Evolutionary conservation across 2,329 filamentous ascomycete genomes (phyloP).

Genomic region (Fonsecaea erecta): DNA sequence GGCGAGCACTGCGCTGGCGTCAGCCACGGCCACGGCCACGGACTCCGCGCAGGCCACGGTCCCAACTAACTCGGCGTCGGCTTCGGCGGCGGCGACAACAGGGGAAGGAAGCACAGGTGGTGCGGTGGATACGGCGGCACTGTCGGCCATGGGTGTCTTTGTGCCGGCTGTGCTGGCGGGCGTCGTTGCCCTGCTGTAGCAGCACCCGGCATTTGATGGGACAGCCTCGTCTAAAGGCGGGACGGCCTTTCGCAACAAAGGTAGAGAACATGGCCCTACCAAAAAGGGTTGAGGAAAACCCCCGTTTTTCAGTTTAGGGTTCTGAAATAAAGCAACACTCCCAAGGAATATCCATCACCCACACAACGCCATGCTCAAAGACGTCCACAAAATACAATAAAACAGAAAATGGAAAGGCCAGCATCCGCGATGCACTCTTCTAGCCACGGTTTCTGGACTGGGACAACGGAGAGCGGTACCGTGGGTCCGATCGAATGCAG

Average conservation of each 20-base stretch:
- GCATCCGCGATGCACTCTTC: no score
- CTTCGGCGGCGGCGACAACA: background rate
- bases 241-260: background rate
- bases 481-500: no score
- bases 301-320: no score
- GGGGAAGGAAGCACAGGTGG: conserved; percentile 3
- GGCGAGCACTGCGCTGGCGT: background rate
- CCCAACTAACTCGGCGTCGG: background rate
- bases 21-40: conserved; percentile 3
- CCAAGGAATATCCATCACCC: no score
- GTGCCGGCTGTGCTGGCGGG: conserved; percentile 16
- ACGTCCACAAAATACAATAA: no score
- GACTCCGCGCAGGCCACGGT: background rate
- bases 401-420: no score
- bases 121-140: conserved; percentile 19
- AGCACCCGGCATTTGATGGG: background rate
- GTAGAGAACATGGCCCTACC: no score
- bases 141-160: conserved; percentile 16
- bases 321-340: no score
- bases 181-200: conserved; percentile 18
- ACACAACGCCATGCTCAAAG: no score
- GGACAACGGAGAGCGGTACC: no score
- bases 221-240: background rate
- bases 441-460: no score
- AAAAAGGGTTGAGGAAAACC: no score